These are phyloP conservation scores for Canna indica DNA, from an alignment of 176 grass and related monocot species.

Conservation along the genomic window DNA sequence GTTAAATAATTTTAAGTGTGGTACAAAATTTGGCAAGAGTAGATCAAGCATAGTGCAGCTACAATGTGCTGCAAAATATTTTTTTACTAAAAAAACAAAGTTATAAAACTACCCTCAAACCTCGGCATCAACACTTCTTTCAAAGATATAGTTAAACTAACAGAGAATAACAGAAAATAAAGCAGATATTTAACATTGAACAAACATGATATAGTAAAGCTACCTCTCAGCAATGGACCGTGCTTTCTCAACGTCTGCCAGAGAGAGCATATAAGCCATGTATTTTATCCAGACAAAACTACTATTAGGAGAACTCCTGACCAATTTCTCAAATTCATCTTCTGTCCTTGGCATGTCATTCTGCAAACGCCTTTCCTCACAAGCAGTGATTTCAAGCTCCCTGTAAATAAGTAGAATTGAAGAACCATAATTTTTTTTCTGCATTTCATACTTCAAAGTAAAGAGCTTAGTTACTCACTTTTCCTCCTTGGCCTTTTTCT, in stretches of 20 bases:
- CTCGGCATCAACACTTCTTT: not conserved
- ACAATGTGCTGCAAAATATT: not conserved
- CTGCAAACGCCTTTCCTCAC: slow-evolving; percentile 71
- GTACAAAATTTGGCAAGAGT: not conserved
- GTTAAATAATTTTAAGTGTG: no score
- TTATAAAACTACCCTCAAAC: not conserved
- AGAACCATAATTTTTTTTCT: not conserved
- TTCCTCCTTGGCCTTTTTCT: slow-evolving; percentile 70
- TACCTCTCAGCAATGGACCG: slow-evolving; percentile 79
- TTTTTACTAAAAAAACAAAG: not conserved
- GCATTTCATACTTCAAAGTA: not conserved
- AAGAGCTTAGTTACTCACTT: slow-evolving; percentile 30
- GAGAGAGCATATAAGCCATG: slow-evolving; percentile 72
- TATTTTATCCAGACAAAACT: slow-evolving; percentile 95
- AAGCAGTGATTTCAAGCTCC: slow-evolving; percentile 83
- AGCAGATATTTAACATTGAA: not conserved
- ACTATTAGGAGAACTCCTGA: slow-evolving; percentile 86
- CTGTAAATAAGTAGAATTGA: slow-evolving; percentile 19
- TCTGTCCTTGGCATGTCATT: slow-evolving; percentile 58
- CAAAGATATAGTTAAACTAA: not conserved
- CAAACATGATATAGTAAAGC: not conserved
- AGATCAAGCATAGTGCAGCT: not conserved
- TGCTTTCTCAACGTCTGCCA: slow-evolving; percentile 74
- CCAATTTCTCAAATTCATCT: slow-evolving; percentile 93
- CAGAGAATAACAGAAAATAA: not conserved